Evolutionary conservation across 257 asterid species (phyloP).

Genomic region (Jacaranda mimosifolia): DNA sequence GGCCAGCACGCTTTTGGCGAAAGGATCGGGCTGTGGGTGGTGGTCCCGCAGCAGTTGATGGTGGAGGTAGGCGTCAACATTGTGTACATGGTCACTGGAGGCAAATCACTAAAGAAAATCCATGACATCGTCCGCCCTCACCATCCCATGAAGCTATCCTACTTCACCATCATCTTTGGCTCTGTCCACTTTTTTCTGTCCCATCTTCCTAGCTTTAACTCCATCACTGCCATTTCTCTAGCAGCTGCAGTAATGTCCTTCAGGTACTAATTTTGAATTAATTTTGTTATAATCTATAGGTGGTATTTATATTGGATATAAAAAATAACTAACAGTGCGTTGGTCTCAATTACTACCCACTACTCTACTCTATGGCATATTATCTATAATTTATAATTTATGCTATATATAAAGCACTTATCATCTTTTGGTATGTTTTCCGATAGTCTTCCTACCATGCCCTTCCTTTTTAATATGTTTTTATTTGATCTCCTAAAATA

Average conservation of each 20-base stretch:
- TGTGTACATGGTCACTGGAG: conserved; percentile 71
- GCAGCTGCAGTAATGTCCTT: conserved; percentile 70
- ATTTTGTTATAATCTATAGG: too few relatives aligned
- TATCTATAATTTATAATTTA: too few relatives aligned
- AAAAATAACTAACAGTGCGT: too few relatives aligned
- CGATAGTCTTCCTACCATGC: too few relatives aligned
- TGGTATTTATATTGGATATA: too few relatives aligned
- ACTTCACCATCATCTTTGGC: conserved; percentile 55
- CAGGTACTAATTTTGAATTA: conserved; percentile 32
- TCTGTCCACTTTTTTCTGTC: conserved; percentile 57
- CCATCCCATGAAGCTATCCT: conserved; percentile 38
- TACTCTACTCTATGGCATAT: too few relatives aligned
- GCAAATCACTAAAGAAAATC: conserved; percentile 56
- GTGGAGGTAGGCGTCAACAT: conserved; percentile 61
- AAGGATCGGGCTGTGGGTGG: conserved; percentile 60
- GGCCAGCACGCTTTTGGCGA: conserved; percentile 67
- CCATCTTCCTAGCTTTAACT: conserved; percentile 58
- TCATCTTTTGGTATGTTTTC: too few relatives aligned
- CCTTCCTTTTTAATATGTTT: too few relatives aligned
- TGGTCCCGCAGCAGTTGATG: conserved; percentile 62
- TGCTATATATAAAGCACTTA: too few relatives aligned
- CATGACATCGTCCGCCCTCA: conserved; percentile 37
- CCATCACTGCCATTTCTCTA: conserved; percentile 49
- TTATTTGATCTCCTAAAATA: too few relatives aligned
- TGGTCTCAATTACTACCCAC: too few relatives aligned